A percentile compares a stretch with the other conserved stretches of the same genome.
Evolutionary conservation across 2,329 filamentous ascomycete genomes (phyloP).

Genomic region (Neonectria faginata): DNA sequence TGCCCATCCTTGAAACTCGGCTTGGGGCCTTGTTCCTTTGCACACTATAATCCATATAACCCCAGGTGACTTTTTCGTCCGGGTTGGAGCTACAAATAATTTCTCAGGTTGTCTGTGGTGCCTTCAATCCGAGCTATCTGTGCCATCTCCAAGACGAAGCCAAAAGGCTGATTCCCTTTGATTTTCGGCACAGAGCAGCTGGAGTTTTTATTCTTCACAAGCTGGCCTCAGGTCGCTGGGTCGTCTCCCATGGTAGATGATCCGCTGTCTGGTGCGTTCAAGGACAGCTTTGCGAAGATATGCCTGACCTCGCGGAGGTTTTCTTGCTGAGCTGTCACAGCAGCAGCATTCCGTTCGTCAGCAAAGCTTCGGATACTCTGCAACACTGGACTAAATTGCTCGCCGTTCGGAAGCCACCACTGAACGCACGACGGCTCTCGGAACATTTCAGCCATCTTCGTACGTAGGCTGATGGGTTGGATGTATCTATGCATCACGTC

Average conservation of each 20-base stretch:
- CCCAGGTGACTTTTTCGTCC: neutral
- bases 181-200: conserved; percentile 16
- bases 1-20: neutral
- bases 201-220: neutral
- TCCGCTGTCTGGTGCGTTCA: conserved; percentile 42
- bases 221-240: neutral
- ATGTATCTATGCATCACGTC: conserved; percentile 73
- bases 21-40: neutral
- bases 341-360: conserved; percentile 76
- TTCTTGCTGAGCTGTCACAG: conserved; percentile 68
- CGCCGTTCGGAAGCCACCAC: conserved; percentile 92
- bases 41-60: neutral
- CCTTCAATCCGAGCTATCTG: neutral
- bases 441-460: conserved; percentile 81
- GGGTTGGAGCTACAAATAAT: neutral
- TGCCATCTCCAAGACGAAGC: neutral
- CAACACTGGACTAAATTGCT: conserved; percentile 79
- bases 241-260: conserved; percentile 9
- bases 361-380: conserved; percentile 84
- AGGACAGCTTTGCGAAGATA: conserved; percentile 72
- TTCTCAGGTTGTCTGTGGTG: neutral
- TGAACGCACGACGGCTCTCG: conserved; percentile 75
- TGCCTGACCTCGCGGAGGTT: conserved; percentile 80
- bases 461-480: conserved; percentile 79
- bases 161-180: conserved; percentile 9